These are phyloP conservation scores for Pseudogymnoascus sp. DNA, from an alignment of 2,329 filamentous ascomycete species.

Conservation along the genomic window DNA sequence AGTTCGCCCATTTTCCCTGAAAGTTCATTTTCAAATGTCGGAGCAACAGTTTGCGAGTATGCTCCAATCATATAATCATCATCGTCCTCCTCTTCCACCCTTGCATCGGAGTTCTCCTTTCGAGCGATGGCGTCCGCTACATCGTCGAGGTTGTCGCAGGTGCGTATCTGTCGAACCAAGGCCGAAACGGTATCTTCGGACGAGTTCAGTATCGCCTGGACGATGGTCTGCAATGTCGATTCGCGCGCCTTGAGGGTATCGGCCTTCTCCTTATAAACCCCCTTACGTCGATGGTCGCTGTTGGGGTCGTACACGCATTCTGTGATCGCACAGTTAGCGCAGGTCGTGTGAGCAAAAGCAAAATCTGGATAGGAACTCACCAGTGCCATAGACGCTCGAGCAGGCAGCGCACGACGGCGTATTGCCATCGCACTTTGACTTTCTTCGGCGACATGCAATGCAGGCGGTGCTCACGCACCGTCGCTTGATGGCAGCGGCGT, in stretches of 20 bases:
- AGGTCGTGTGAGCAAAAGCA: neutral
- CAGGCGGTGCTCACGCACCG: slow-evolving; percentile 80
- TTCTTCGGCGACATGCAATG: slow-evolving; percentile 68
- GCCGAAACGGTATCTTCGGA: slow-evolving; percentile 76
- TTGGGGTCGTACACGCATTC: slow-evolving; percentile 93
- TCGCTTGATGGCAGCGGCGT: slow-evolving; percentile 43
- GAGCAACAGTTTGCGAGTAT: slow-evolving; percentile 34
- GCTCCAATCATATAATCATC: slow-evolving; percentile 31
- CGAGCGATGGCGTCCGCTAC: slow-evolving; percentile 44
- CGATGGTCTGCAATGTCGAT: slow-evolving; percentile 82
- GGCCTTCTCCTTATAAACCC: slow-evolving; percentile 90
- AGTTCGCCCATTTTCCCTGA: slow-evolving; percentile 91
- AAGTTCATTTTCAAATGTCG: slow-evolving; percentile 61
- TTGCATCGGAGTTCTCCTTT: slow-evolving; percentile 25
- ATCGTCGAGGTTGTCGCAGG: slow-evolving; percentile 58
- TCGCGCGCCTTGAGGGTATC: slow-evolving; percentile 80
- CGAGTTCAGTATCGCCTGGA: slow-evolving; percentile 87
- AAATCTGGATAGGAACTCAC: slow-evolving; percentile 18
- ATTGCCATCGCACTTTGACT: slow-evolving; percentile 88
- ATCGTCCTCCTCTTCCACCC: slow-evolving; percentile 35
- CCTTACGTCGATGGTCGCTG: slow-evolving; percentile 91
- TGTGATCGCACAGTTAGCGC: slow-evolving; percentile 12
- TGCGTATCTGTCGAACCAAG: slow-evolving; percentile 79
- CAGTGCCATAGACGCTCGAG: slow-evolving; percentile 79
- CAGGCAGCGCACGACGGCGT: slow-evolving; percentile 92